phyloP scores from a whole-genome alignment of 139 green algal species.

The Yamagishiella unicocca region DNA sequence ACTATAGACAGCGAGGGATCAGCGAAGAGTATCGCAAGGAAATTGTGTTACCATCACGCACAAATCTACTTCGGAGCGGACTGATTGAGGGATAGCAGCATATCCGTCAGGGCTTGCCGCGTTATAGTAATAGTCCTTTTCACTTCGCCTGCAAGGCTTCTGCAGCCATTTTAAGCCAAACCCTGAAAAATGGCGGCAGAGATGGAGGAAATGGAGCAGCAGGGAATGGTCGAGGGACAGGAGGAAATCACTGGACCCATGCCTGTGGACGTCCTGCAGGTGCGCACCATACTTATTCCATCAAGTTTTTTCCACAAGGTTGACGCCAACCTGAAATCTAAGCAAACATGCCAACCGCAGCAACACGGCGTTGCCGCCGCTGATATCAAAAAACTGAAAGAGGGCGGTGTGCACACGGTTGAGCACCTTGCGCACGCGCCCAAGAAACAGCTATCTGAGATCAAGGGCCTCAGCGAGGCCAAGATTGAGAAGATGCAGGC shows the following conservation, averaged over 20 bases:
- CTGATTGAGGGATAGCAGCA: no score
- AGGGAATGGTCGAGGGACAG: conserved; percentile 27
- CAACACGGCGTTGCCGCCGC: conserved; percentile 82
- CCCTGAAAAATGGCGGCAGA: conserved; percentile 19
- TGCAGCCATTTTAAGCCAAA: no score
- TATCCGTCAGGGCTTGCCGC: no score
- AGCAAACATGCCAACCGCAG: conserved; percentile 56
- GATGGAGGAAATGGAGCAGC: conserved; percentile 24
- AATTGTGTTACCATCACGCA: no score
- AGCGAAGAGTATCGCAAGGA: no score
- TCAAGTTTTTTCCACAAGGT: no score
- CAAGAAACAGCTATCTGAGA: conserved; percentile 85
- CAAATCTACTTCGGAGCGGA: no score
- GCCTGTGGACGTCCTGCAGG: conserved; percentile 27
- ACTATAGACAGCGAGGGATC: no score
- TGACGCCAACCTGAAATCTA: no score
- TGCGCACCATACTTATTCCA: no score
- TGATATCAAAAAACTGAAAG: conserved; percentile 97
- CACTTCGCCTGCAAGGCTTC: no score
- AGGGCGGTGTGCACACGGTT: conserved; percentile 86
- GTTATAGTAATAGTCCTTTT: no score
- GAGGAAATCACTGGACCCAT: conserved; percentile 30
- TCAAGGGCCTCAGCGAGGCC: conserved; percentile 97
- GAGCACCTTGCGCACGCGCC: conserved; percentile 83
- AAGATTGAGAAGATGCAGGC: conserved; percentile 79